Evolutionary conservation across 2,329 filamentous ascomycete genomes (phyloP).

Genomic region (Microcyclosporella mali): DNA sequence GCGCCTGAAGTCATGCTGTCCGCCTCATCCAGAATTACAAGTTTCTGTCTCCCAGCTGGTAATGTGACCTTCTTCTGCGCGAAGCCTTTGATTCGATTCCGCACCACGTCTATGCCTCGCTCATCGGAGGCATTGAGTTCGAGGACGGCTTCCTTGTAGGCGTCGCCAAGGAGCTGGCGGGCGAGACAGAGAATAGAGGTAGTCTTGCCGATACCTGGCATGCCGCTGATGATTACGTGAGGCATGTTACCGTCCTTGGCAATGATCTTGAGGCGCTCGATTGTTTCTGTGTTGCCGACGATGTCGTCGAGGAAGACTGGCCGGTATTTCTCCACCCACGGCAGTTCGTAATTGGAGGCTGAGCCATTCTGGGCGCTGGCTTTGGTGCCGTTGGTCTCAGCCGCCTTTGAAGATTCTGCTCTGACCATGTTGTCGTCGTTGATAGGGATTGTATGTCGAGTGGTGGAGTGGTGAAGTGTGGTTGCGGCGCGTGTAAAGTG

Average conservation of each 20-base stretch:
- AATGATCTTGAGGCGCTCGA: conserved; percentile 95
- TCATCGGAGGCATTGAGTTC: conserved; percentile 97
- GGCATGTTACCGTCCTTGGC: conserved; percentile 99
- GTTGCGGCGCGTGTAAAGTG: neutral
- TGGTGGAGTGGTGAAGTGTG: neutral
- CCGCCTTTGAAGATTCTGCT: conserved; percentile 46
- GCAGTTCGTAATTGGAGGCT: conserved; percentile 62
- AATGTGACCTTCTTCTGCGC: conserved; percentile 98
- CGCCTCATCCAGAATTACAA: conserved; percentile 95
- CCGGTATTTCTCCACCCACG: conserved; percentile 97
- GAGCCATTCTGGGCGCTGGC: conserved; percentile 34
- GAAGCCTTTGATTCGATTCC: conserved; percentile 96
- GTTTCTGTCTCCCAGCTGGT: conserved; percentile 82
- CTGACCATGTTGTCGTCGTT: conserved; percentile 35
- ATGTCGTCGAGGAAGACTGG: conserved; percentile 93
- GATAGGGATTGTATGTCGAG: neutral
- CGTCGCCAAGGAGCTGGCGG: conserved; percentile 80
- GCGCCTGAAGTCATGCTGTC: conserved; percentile 96
- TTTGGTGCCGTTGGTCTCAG: conserved; percentile 39
- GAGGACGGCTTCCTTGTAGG: conserved; percentile 94
- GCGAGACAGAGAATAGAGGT: conserved; percentile 92
- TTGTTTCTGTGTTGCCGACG: conserved; percentile 95
- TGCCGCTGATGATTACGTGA: conserved; percentile 97
- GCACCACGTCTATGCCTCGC: conserved; percentile 92
- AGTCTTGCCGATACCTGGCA: conserved; percentile 98